Evolutionary conservation across 495 filamentous ascomycete species (phyloP).

Genomic region (Hyaloscypha hepaticicola): DNA sequence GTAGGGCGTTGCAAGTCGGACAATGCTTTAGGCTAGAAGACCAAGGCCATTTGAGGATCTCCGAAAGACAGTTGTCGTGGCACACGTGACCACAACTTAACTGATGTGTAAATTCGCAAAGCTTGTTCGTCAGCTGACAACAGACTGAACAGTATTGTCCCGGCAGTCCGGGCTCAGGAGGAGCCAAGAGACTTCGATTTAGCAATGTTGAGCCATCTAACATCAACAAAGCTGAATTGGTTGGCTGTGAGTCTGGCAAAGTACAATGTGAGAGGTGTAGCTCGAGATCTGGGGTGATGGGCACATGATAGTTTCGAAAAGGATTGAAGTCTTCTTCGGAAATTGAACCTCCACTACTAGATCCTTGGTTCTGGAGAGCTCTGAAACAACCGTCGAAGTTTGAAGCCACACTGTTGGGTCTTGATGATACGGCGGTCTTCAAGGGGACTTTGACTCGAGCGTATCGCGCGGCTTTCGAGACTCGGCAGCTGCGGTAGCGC

Average conservation of each 20-base stretch:
- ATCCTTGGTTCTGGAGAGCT: background rate
- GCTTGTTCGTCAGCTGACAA: background rate
- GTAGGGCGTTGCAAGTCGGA: background rate
- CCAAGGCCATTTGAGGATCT: background rate
- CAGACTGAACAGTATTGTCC: background rate
- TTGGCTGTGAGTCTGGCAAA: slow-evolving; percentile 9
- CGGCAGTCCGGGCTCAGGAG: background rate
- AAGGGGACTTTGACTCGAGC: background rate
- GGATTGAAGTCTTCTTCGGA: background rate
- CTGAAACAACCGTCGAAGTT: background rate
- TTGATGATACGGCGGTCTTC: background rate
- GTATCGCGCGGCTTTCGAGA: background rate
- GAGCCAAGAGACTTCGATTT: background rate
- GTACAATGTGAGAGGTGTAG: background rate
- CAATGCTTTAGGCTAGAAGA: background rate
- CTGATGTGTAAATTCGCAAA: background rate
- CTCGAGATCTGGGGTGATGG: background rate
- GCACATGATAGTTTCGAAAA: slow-evolving; percentile 5
- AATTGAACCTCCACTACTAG: background rate
- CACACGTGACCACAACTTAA: slow-evolving; percentile 2
- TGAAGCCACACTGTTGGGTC: background rate
- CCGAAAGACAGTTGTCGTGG: slow-evolving; percentile 2
- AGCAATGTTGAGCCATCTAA: slow-evolving; percentile 1
- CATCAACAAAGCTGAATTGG: slow-evolving; percentile 5
- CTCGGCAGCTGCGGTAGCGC: background rate